These are phyloP conservation scores for Bigelowiella natans DNA, from an alignment of 78 protist genomes.

Conservation along the genomic window DNA sequence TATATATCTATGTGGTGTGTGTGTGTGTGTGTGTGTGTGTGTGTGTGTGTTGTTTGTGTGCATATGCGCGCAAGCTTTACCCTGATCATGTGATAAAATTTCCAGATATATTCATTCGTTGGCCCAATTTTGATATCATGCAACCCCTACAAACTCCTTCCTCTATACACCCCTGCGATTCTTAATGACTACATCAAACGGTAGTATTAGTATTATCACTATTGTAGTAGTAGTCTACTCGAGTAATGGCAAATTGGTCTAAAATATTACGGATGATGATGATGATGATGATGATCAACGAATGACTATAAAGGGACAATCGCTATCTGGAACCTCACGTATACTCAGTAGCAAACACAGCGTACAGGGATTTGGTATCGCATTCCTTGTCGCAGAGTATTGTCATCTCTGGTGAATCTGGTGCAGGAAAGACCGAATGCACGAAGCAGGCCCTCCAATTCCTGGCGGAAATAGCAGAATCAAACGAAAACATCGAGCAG, in stretches of 20 bases:
- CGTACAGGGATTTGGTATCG: constrained; percentile 20
- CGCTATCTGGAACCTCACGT: constrained; percentile 62
- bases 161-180: constrained; percentile 41
- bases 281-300: too few relatives aligned
- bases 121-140: constrained; percentile 63
- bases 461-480: background rate
- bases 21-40: too few relatives aligned
- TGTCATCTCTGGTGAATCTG: constrained; percentile 13
- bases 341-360: constrained; percentile 53
- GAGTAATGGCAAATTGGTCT: too few relatives aligned
- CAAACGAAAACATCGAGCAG: background rate
- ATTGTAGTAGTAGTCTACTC: too few relatives aligned
- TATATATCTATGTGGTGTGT: too few relatives aligned
- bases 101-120: background rate
- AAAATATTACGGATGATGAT: too few relatives aligned
- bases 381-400: background rate
- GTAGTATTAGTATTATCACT: too few relatives aligned
- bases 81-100: too few relatives aligned
- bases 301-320: background rate
- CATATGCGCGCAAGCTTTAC: too few relatives aligned
- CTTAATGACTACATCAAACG: constrained; percentile 37
- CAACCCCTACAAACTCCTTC: constrained; percentile 56
- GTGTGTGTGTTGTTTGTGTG: too few relatives aligned
- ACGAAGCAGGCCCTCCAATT: constrained; percentile 10
- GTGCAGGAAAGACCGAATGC: constrained; percentile 21